Base-by-base conservation (phyloP, 805 yeast species). In the Kazachstania africana region DNA sequence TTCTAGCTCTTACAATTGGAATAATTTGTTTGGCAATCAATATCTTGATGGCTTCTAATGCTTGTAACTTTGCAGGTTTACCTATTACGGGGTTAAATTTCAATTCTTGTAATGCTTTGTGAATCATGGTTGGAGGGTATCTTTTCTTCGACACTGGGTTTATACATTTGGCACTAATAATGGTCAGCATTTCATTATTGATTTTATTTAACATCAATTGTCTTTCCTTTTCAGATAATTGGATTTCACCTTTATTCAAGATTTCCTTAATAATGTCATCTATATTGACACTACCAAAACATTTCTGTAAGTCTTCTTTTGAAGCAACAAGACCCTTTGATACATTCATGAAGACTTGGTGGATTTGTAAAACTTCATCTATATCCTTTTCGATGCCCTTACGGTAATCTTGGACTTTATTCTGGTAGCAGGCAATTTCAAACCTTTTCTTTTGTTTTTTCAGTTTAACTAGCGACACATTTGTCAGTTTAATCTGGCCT, bases 341-440 rank as follows among this genome's bases (percentile, higher is more conserved):
- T 0, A 87, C 97, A 49, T 91, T 91, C 22, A 74, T 53, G 48
- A 91, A 91, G 1, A 91, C 94, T 54, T 81, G 95, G n/a, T 85
- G 95, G 32, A 91, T 84, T 54, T 91, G 98, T 23, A 91, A 63
- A 3, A 91, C 98, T 51, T 91, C 98, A 59, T 91, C 97, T 6
- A 91, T 55, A 52, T 91, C 95, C 44, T 83, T 88, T 50, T 91
- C 98, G 42, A 48, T 36, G 27, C 53, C 55, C 32, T 47, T 42
- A 26, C 96, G 67, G 74, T 85, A 91, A 55, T 91, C 98, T 54
- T 88, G 97, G 4, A 91, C 95, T 51, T 91, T 91, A 48, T 91
- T 91, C 50, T 83, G 95, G 55, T 91, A 91, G 50, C 98, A 91
- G 0, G 97, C 97, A 27, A 91, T 70, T 57, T 91, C 98, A 46